Conservation (phyloP, 345 rosid genomes). For the Sisymbrium altissimum region DNA sequence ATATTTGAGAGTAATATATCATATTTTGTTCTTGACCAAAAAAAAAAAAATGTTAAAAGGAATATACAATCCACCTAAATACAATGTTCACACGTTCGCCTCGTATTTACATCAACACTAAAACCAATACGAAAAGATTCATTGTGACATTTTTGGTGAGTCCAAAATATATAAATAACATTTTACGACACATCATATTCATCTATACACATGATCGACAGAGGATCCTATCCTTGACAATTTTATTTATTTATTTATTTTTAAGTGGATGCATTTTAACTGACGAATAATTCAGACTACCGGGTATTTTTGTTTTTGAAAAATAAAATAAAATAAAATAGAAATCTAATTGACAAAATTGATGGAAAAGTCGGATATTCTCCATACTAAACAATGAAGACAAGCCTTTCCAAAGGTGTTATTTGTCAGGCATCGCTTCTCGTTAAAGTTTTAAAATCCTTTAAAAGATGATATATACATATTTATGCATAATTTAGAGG, state of each 20-base stretch:
- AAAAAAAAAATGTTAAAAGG: no score
- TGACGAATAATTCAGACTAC: no score
- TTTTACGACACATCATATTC: not conserved
- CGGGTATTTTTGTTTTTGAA: no score
- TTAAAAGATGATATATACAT: not conserved
- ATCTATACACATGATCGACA: not conserved
- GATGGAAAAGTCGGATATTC: not conserved
- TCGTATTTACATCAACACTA: not conserved
- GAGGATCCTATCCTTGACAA: not conserved
- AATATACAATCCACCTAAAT: not conserved
- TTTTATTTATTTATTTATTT: not conserved
- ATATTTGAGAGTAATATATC: not conserved
- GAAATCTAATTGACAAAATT: not conserved
- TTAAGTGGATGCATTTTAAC: no score
- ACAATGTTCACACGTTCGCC: not conserved
- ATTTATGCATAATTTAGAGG: not conserved
- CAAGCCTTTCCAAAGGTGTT: not conserved
- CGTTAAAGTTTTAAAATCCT: not conserved
- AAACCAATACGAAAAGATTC: not conserved
- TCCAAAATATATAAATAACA: not conserved
- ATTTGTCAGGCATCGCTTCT: not conserved
- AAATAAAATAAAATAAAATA: no score
- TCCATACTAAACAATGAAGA: not conserved
- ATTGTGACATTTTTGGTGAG: not conserved
- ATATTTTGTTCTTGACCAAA: no score